Evolutionary conservation across 331 rosid species (phyloP), one percentile per base, ranked within the genome.

Genomic region (Erythrophleum ivorense): DNA sequence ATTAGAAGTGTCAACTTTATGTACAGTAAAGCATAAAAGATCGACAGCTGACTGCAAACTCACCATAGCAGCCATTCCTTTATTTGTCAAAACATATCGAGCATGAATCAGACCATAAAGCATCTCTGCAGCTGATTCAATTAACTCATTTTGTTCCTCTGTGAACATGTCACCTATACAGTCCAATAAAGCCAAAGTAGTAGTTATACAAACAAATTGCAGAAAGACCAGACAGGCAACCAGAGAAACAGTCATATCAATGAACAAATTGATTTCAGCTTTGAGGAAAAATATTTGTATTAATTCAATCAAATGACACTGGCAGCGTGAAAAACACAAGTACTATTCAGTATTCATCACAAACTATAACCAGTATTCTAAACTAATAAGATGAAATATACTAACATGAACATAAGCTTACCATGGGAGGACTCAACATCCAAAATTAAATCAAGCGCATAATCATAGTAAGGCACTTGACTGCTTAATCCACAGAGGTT

Each of bases 381-480:
- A 41, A 16, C 2, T 52, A 2, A 16, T 52, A 67, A 43, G 55
- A 16, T 19, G 19, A 69, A 76, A 63, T 11, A 14, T 43, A 16
- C 31, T 11, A 58, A 55, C 58, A 54, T 3, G 31, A 76, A 55
- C 24, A 34, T 19, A 31, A 41, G 52, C 91, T 88, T 72, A 90
- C 97, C 94, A 33, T 92, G 94, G 45, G 97, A 92, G 79, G 97
- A 92, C 46, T 92, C 97, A 36, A 92, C 97, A 74, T 92, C 97
- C 90, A 92, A 79, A 79, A 92, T 92, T 48, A 92, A 88, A 85
- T 92, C 97, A 72, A 92, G 97, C 15, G 92, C 94, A 72, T 90
- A 92, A 73, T 92, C 97, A 76, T 90, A 92, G 82, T 92, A 87
- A 3, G 97, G 94, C 65, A 92, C 94, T 90, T 92, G 97, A 81